Percentiles rank a stretch among this genome's conserved stretches.
Evolutionary conservation across 106 monocot species (phyloP).

Genomic region (Gastrodia elata): DNA sequence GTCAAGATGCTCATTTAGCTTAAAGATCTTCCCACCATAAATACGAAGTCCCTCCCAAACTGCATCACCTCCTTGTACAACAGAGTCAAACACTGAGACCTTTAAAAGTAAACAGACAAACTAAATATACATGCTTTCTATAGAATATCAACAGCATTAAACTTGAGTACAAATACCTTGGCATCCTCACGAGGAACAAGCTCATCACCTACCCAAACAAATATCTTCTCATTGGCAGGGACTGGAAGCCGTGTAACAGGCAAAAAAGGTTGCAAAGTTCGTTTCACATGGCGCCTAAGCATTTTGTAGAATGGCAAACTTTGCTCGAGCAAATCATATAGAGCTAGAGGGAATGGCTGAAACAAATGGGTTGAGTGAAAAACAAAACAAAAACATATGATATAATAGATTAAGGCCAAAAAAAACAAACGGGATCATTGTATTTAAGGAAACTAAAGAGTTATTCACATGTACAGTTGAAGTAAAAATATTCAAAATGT

Average conservation of each 20-base stretch:
- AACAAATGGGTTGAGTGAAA: conserved; percentile 6
- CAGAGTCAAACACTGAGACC: conserved; percentile 98
- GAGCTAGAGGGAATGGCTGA: conserved; percentile 57
- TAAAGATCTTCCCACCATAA: conserved; percentile 82
- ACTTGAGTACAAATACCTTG: conserved; percentile 40
- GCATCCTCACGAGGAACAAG: conserved; percentile 77
- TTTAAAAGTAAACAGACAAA: conserved; percentile 22
- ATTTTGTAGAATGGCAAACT: conserved; percentile 93
- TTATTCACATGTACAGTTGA: neutral
- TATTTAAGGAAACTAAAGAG: neutral
- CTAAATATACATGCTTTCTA: neutral
- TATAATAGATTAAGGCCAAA: neutral
- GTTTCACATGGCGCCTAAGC: conserved; percentile 44
- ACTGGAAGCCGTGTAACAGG: conserved; percentile 76
- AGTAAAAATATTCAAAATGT: neutral
- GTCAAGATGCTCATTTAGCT: conserved; percentile 88
- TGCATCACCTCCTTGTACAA: conserved; percentile 99
- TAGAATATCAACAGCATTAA: neutral
- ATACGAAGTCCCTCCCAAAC: conserved; percentile 96
- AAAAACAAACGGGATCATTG: neutral
- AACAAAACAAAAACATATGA: neutral
- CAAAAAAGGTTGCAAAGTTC: conserved; percentile 31
- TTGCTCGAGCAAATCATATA: conserved; percentile 84
- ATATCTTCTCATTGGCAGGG: conserved; percentile 72
- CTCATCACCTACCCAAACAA: conserved; percentile 91